Base-by-base conservation (phyloP, 2,329 filamentous ascomycete species). In the Aspergillus flavus region DNA sequence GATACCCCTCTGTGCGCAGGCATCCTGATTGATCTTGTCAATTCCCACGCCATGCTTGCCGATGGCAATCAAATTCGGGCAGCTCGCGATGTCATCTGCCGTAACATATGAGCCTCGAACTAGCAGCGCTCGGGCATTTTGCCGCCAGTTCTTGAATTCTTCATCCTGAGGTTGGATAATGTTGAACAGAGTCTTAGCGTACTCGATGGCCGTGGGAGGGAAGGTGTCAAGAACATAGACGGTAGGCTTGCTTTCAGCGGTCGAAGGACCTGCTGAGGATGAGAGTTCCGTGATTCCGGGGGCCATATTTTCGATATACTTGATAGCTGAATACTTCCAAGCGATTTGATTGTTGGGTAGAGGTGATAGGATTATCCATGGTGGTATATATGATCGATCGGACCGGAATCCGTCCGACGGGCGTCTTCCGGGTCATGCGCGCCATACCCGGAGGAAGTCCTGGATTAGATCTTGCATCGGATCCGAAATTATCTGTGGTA, bases 71-170 rank as follows among this genome's bases (percentile, higher is more conserved):
- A 41, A 7, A n/a, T 41, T 41, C 39, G 39, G 39, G 39, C 39
- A 41, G 39, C 39, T 41, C 4, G 39, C 39, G 19, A 41, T 41
- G 19, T 41, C 39, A n/a, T 41, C 39, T 2, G 39, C 39, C 16
- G 39, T 41, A 19, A 41, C 52, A 10, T 70, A 68, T 0, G 78
- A 80, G 0, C 73, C 71, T 39, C 78, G 73, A 36, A 83, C 73
- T 1, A 83, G 66, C 1, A 83, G 69, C 11, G 76, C 79, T 3
- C 76, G 67, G 0, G 80, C 81, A 4, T 82, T 76, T 23, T 77
- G 64, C 11, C 74, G 72, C 81, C 80, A 84, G n/a, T 79, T 69
- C 1, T 62, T 39, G 39, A 79, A 72, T 1, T 74, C 73, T 1
- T 76, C 71, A 28, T 81, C 72, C 12, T 68, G 70, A 0, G 75